A percentile compares a stretch with the other conserved stretches of the same genome.
Evolutionary conservation across 163 green algal species (phyloP).

Genomic region (Trebouxia gelatinosa): DNA sequence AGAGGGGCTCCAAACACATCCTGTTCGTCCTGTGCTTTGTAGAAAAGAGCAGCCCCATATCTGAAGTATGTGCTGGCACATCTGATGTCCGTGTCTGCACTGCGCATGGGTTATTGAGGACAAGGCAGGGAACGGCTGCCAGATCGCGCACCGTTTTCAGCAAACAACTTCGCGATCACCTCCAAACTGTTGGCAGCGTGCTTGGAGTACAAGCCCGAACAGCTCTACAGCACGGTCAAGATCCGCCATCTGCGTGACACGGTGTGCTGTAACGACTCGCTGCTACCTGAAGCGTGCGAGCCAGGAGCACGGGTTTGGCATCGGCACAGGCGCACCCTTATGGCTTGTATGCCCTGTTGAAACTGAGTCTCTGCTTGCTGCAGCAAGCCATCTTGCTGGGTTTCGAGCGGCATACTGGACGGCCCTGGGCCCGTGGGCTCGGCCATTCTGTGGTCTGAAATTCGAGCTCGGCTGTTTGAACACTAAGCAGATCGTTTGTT

Average conservation of each 20-base stretch:
- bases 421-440: too few relatives aligned
- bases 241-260: slow-evolving; percentile 34
- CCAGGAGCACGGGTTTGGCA: background rate
- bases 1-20: slow-evolving; percentile 64
- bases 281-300: too few relatives aligned
- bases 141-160: background rate
- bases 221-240: slow-evolving; percentile 51
- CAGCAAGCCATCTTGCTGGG: background rate
- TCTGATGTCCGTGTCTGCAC: slow-evolving; percentile 47
- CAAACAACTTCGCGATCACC: slow-evolving; percentile 29
- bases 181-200: slow-evolving; percentile 45
- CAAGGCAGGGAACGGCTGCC: background rate
- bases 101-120: too few relatives aligned
- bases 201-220: slow-evolving; percentile 50
- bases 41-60: slow-evolving; percentile 70
- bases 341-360: slow-evolving; percentile 41
- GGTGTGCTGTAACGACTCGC: background rate
- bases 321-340: slow-evolving; percentile 25
- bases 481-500: too few relatives aligned
- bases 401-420: too few relatives aligned
- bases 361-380: slow-evolving; percentile 30
- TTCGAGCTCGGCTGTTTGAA: too few relatives aligned
- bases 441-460: too few relatives aligned
- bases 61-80: slow-evolving; percentile 66
- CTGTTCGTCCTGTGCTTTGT: slow-evolving; percentile 60